phyloP scores from a whole-genome alignment of 192 early-diverging fungal genomes.

The Entomortierella parvispora region DNA sequence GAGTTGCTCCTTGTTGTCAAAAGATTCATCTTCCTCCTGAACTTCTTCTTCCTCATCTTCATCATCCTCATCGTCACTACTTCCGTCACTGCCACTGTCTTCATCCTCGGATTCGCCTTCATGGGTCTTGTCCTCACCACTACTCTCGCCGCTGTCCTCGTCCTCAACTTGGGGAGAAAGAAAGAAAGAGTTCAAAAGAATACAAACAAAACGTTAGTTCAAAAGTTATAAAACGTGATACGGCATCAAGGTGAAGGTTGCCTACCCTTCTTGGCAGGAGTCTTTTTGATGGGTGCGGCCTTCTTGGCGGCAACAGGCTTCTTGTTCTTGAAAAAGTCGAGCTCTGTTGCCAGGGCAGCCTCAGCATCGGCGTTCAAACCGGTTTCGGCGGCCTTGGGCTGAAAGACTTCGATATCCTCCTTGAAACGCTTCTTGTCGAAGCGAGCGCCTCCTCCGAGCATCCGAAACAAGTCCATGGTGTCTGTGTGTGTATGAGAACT shows the following conservation, averaged over 20 bases:
- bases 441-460: slow-evolving; percentile 86
- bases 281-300: background rate
- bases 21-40: slow-evolving; percentile 12
- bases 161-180: slow-evolving; percentile 7
- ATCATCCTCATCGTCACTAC: slow-evolving; percentile 15
- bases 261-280: slow-evolving; percentile 18
- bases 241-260: no score
- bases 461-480: slow-evolving; percentile 81
- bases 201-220: no score
- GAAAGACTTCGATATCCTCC: slow-evolving; percentile 83
- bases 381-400: slow-evolving; percentile 51
- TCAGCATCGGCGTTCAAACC: slow-evolving; percentile 40
- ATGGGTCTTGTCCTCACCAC: slow-evolving; percentile 36
- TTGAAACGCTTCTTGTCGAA: slow-evolving; percentile 89
- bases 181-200: no score
- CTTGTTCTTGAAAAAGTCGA: slow-evolving; percentile 51
- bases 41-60: slow-evolving; percentile 32
- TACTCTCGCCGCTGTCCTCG: slow-evolving; percentile 36
- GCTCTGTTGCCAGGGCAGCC: slow-evolving; percentile 28
- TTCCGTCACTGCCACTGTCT: slow-evolving; percentile 5
- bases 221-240: background rate
- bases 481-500: background rate
- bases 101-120: slow-evolving; percentile 35
- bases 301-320: slow-evolving; percentile 26
- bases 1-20: slow-evolving; percentile 52